These are phyloP conservation scores for Fusarium kyushuense DNA, from an alignment of 2,329 filamentous ascomycete genomes.

Conservation along the genomic window DNA sequence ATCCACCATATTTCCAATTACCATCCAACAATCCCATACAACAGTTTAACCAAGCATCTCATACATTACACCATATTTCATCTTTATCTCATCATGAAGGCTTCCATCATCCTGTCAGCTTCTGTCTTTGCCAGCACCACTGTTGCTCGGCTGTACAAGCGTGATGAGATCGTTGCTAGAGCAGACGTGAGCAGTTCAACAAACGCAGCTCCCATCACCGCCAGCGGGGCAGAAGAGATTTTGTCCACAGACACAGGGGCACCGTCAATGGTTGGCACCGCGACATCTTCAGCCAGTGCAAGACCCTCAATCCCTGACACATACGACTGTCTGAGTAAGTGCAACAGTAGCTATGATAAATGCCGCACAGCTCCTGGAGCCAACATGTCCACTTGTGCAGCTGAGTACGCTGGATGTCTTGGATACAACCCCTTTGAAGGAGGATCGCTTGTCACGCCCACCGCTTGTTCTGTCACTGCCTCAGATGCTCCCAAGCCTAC, in stretches of 20 bases:
- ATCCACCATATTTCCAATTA: background rate
- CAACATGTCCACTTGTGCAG: conserved; percentile 13
- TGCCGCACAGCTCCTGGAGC: conserved; percentile 6
- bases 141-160: background rate
- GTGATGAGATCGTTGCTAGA: background rate
- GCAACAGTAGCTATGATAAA: background rate
- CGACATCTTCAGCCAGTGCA: background rate
- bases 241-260: background rate
- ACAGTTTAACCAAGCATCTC: background rate
- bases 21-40: background rate
- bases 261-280: background rate
- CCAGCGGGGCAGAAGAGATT: background rate
- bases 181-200: background rate
- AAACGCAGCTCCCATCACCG: background rate
- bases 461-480: conserved; percentile 4
- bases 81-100: background rate
- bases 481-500: background rate
- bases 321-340: conserved; percentile 9
- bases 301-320: background rate
- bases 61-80: no score
- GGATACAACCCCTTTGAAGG: conserved; percentile 16
- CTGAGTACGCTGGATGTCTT: conserved; percentile 9
- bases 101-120: background rate
- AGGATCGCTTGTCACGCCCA: conserved; percentile 11
- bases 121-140: background rate